Evolutionary conservation across 441 rosid genomes (phyloP), one percentile per base, ranked within the genome.

Genomic region (Hura crepitans): DNA sequence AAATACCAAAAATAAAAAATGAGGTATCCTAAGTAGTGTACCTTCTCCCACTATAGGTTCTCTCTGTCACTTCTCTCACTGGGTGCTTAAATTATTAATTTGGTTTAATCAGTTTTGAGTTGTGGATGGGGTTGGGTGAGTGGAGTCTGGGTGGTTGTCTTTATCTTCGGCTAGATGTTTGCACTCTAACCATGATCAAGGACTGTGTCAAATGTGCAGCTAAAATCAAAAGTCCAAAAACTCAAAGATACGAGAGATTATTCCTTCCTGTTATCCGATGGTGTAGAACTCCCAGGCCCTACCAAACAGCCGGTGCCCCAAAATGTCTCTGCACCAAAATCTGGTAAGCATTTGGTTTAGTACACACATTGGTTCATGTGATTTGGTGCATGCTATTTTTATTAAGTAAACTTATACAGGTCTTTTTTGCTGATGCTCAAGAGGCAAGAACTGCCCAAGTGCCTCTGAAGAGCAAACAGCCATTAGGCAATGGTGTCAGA

Each of bases 241-340:
- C 82, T 90, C 9, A 92, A 87, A 82, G 85, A 77, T 65, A 81
- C 90, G 1, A 84, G 97, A 81, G 99, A 95, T 77, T 95, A 95
- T 80, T 90, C 97, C 17, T 95, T 94, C 72, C 83, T 95, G 54
- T 78, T 87, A 28, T 82, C 94, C 11, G 93, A 95, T 72, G 97
- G 89, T 72, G 89, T 83, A 13, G 86, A 83, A 61, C 81, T 81
- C 69, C 91, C 92, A 71, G 87, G 81, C 72, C 76, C 89, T 57
- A 65, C 81, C 22, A 88, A 76, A 77, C 85, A 77, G 22, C 75
- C 87, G 70, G 73, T 77, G 12, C 68, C 84, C 51, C 87, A 77
- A 59, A 81, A 65, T 75, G 76, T 69, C 58, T 66, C 83, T 25
- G 73, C 74, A 72, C 84, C 82, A 56, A 77, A 60, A 59, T 86